A percentile compares a stretch with the other conserved stretches of the same genome.
phyloP scores from a whole-genome alignment of 495 filamentous ascomycete genomes.

The Xanthoparmelia taractica region DNA sequence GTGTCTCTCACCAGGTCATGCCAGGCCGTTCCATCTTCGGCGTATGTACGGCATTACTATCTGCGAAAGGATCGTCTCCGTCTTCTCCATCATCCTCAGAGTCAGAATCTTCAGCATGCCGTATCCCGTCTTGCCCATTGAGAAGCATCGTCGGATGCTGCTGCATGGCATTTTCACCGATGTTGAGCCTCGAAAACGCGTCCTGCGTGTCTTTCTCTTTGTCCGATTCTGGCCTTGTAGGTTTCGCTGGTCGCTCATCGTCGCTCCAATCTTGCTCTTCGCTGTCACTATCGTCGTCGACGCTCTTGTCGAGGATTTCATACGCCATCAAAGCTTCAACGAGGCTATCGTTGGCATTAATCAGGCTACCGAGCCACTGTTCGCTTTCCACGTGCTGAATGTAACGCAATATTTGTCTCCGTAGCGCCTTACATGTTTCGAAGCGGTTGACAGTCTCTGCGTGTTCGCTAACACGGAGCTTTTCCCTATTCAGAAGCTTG shows the following conservation, averaged over 20 bases:
- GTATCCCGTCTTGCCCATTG: slow-evolving; percentile 17
- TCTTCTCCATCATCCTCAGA: slow-evolving; percentile 45
- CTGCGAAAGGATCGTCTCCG: slow-evolving; percentile 71
- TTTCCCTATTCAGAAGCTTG: slow-evolving; percentile 85
- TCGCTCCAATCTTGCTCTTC: slow-evolving; percentile 52
- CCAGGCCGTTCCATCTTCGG: slow-evolving; percentile 47
- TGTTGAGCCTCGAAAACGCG: slow-evolving; percentile 39
- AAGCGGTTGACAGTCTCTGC: slow-evolving; percentile 65
- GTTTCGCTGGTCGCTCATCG: slow-evolving; percentile 40
- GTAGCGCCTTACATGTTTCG: slow-evolving; percentile 75
- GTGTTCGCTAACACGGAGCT: slow-evolving; percentile 80
- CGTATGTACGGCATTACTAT: slow-evolving; percentile 63
- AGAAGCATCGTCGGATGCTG: slow-evolving; percentile 19
- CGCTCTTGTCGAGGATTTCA: slow-evolving; percentile 88
- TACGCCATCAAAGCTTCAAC: slow-evolving; percentile 90
- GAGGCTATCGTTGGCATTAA: slow-evolving; percentile 78
- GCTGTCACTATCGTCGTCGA: slow-evolving; percentile 94
- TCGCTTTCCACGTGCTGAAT: slow-evolving; percentile 80
- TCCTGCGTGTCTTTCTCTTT: slow-evolving; percentile 26
- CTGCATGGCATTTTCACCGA: slow-evolving; percentile 37
- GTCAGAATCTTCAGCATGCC: slow-evolving; percentile 38
- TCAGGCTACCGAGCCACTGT: slow-evolving; percentile 69
- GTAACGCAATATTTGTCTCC: slow-evolving; percentile 79
- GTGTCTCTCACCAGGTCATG: slow-evolving; percentile 41
- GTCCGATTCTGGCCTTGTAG: slow-evolving; percentile 18